Percentiles rank a stretch among this genome's conserved stretches.
phyloP scores from a whole-genome alignment of 2,329 filamentous ascomycete genomes.

The Nemania diffusa region DNA sequence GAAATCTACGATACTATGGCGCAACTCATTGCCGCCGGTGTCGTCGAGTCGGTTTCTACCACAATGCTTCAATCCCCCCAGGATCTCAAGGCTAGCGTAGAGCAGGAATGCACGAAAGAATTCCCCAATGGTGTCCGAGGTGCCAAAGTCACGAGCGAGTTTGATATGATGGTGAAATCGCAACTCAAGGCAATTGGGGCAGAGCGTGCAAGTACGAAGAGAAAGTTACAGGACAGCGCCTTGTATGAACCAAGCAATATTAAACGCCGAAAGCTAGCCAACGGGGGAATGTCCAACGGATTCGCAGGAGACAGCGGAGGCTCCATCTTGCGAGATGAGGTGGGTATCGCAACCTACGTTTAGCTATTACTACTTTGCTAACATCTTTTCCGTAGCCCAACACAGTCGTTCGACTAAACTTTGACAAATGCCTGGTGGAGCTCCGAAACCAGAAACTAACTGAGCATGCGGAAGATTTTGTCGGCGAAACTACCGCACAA shows the following conservation, averaged over 20 bases:
- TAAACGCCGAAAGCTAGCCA: constrained; percentile 67
- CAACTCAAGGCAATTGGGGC: constrained; percentile 42
- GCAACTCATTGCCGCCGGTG: constrained; percentile 70
- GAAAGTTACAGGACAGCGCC: constrained; percentile 42
- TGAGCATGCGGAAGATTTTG: constrained; percentile 74
- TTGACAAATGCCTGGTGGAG: constrained; percentile 84
- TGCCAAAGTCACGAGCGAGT: constrained; percentile 73
- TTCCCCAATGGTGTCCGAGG: constrained; percentile 67
- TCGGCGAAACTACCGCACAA: constrained; percentile 78
- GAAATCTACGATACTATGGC: constrained; percentile 63
- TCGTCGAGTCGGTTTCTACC: constrained; percentile 71
- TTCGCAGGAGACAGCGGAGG: constrained; percentile 55
- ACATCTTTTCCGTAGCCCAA: constrained; percentile 63
- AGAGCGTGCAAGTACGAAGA: constrained; percentile 42
- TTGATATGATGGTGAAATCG: constrained; percentile 53
- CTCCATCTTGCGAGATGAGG: constrained; percentile 59
- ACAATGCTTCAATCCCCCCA: constrained; percentile 69
- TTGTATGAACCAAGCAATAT: constrained; percentile 41
- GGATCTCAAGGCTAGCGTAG: constrained; percentile 70
- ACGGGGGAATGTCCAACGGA: constrained; percentile 56
- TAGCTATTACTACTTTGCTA: constrained; percentile 43
- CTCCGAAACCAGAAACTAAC: constrained; percentile 83
- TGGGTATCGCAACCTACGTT: constrained; percentile 51
- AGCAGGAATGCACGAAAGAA: constrained; percentile 68
- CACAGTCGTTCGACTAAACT: constrained; percentile 81